Conservation (phyloP, 768 basidiomycete genomes). For the Baorangia bicolor region DNA sequence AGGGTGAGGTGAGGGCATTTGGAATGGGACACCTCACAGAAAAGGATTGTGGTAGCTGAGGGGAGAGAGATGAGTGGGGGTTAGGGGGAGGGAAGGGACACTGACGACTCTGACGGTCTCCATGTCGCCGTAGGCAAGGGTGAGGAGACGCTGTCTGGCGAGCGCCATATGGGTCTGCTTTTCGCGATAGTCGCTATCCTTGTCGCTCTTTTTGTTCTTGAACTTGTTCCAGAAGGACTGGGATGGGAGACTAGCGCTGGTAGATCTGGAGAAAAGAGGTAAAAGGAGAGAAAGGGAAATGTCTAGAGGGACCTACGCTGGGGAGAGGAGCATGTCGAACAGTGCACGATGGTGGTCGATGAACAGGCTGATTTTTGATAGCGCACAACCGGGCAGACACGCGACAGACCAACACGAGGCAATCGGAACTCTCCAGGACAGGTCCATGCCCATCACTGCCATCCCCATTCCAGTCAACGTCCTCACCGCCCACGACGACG, state of each 20-base stretch:
- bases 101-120: slow-evolving; percentile 74
- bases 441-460: not conserved
- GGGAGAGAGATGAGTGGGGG: not conserved
- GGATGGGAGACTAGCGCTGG: slow-evolving; percentile 57
- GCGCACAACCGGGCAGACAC: slow-evolving; percentile 38
- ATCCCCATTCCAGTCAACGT: not conserved
- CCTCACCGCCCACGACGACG: slow-evolving; percentile 4
- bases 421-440: slow-evolving; percentile 16
- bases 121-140: slow-evolving; percentile 81
- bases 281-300: slow-evolving; percentile 28
- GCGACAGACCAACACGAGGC: slow-evolving; percentile 59
- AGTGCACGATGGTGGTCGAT: slow-evolving; percentile 26
- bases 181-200: slow-evolving; percentile 61
- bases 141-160: slow-evolving; percentile 72
- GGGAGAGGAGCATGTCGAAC: slow-evolving; percentile 71
- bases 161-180: slow-evolving; percentile 63
- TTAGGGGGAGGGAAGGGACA: slow-evolving; percentile 6
- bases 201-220: slow-evolving; percentile 59
- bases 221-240: slow-evolving; percentile 61
- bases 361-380: slow-evolving; percentile 25
- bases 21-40: slow-evolving; percentile 42
- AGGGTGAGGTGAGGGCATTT: not conserved
- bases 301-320: slow-evolving; percentile 55
- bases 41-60: slow-evolving; percentile 67
- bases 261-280: slow-evolving; percentile 52